phyloP scores from a whole-genome alignment of 176 grass and related monocot genomes.

The Areca catechu region DNA sequence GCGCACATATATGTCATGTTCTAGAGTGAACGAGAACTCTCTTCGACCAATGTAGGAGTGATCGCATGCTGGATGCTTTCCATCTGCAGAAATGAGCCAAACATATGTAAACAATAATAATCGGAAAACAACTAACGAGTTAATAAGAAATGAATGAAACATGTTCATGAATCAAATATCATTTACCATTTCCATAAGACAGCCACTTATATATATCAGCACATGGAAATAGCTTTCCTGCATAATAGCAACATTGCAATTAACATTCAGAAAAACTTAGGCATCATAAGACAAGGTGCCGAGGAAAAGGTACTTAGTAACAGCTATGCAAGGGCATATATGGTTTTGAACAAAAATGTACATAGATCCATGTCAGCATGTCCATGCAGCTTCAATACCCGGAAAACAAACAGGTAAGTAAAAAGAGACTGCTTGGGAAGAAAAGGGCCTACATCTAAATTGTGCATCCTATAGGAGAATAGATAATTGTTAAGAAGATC shows the following conservation, averaged over 20 bases:
- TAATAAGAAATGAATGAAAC: background rate
- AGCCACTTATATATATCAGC: slow-evolving; percentile 78
- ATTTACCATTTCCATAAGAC: slow-evolving; percentile 88
- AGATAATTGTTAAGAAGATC: no score
- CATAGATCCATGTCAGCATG: no score
- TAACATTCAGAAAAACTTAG: background rate
- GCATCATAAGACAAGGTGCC: slow-evolving; percentile 5
- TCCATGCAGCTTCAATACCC: no score
- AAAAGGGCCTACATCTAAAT: no score
- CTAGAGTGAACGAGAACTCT: slow-evolving; percentile 88
- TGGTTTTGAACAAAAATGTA: no score
- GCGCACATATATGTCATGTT: slow-evolving; percentile 81
- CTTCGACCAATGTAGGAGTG: slow-evolving; percentile 63
- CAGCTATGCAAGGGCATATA: background rate
- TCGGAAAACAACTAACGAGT: background rate
- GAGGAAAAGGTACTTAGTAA: background rate
- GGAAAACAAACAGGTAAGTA: no score
- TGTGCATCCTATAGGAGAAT: no score
- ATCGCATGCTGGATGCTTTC: slow-evolving; percentile 84
- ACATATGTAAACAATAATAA: background rate
- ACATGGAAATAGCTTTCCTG: slow-evolving; percentile 81
- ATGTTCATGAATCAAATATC: background rate
- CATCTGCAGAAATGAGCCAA: slow-evolving; percentile 36
- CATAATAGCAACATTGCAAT: background rate
- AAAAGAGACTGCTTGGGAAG: no score